Evolutionary conservation across 2,329 filamentous ascomycete species (phyloP).

Genomic region (Fusarium mangiferae): DNA sequence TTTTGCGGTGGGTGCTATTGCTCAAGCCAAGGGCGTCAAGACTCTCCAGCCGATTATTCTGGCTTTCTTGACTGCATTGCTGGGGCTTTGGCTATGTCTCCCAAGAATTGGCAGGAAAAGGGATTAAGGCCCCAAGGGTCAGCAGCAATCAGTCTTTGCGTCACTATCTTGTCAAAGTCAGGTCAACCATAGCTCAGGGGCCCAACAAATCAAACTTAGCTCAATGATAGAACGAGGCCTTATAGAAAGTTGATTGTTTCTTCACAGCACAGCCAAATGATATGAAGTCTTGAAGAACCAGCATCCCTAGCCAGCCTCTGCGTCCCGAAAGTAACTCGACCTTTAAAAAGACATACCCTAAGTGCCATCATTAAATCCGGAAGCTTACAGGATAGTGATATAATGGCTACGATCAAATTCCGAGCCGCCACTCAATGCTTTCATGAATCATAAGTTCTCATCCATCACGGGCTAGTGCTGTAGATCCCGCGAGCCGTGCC

Average conservation of each 20-base stretch:
- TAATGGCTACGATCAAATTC: not conserved
- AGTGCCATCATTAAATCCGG: no score
- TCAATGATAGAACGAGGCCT: not conserved
- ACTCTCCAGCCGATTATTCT: constrained; percentile 67
- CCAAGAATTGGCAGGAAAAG: constrained; percentile 55
- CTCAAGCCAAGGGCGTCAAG: constrained; percentile 64
- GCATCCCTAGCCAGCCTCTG: not conserved
- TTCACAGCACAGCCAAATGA: no score
- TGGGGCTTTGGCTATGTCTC: constrained; percentile 59
- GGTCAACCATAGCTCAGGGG: not conserved
- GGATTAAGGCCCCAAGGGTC: constrained; percentile 41
- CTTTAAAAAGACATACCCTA: not conserved
- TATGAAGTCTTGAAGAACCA: not conserved
- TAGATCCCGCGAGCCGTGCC: not conserved
- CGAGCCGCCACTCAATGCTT: not conserved
- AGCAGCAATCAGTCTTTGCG: no score
- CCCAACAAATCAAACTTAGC: no score
- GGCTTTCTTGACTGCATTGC: constrained; percentile 57
- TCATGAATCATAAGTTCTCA: not conserved
- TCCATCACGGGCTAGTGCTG: not conserved
- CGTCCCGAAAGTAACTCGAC: no score
- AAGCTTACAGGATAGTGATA: not conserved
- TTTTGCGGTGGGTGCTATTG: constrained; percentile 74
- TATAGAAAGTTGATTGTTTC: no score
- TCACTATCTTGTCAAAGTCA: not conserved